Evolutionary conservation across 495 filamentous ascomycete species (phyloP).

Genomic region (Neurospora tetraspora): DNA sequence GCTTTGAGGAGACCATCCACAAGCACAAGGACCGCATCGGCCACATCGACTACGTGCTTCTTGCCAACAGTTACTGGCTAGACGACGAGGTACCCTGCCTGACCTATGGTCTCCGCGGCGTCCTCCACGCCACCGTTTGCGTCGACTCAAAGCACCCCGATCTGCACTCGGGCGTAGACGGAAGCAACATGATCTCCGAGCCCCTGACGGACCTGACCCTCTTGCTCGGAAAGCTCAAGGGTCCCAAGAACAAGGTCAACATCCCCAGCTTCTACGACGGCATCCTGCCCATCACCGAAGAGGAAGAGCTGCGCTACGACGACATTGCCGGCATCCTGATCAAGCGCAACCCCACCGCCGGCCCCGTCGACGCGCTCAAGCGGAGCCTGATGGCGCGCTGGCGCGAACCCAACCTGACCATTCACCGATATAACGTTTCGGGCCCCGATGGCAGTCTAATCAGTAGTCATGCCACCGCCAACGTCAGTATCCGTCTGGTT

Average conservation of each 20-base stretch:
- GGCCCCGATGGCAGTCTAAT: conserved; percentile 81
- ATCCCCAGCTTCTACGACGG: conserved; percentile 77
- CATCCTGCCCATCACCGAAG: conserved; percentile 61
- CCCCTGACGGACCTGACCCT: conserved; percentile 82
- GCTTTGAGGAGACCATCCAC: conserved; percentile 72
- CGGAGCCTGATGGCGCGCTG: conserved; percentile 81
- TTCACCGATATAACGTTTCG: conserved; percentile 87
- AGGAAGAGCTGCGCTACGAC: conserved; percentile 72
- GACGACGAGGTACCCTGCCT: conserved; percentile 91
- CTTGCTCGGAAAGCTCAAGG: conserved; percentile 68
- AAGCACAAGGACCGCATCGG: conserved; percentile 77
- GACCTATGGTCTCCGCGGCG: conserved; percentile 90
- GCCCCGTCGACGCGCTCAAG: conserved; percentile 57
- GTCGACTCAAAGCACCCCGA: conserved; percentile 80
- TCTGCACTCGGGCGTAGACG: conserved; percentile 91
- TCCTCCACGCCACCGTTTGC: conserved; percentile 84
- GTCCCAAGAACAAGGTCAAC: conserved; percentile 49
- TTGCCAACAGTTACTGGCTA: conserved; percentile 98
- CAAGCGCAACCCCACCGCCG: conserved; percentile 53
- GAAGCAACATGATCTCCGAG: conserved; percentile 77
- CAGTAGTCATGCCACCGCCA: conserved; percentile 72
- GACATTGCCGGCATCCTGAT: conserved; percentile 72
- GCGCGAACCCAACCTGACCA: conserved; percentile 90
- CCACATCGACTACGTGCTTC: conserved; percentile 79
- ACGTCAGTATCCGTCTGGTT: conserved; percentile 83